Evolutionary conservation across 2,329 filamentous ascomycete genomes (phyloP), one percentile per base, ranked within the genome.

Genomic region (Fusarium pseudograminearum): DNA sequence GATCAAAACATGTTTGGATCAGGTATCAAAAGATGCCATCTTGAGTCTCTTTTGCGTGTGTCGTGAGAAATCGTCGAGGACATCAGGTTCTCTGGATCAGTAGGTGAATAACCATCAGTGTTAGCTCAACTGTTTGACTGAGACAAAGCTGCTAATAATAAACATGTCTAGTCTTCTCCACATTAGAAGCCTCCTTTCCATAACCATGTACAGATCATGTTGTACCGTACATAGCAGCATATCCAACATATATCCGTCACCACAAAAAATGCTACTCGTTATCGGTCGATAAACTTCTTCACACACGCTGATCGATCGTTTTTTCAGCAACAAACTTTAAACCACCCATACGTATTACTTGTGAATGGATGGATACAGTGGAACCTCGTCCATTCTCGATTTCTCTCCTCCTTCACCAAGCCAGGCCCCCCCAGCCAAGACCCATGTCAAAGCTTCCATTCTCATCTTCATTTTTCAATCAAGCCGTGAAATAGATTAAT

Each of bases 391-490:
- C 41, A 22, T 34, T 22, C 31, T 30, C 57, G 18, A 45, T 45
- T 52, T 20, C 18, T 46, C 22, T 40, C 26, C 20, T 46, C 28
- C 40, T 42, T 42, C 40, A 15, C 40, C 40, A 24, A 24, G 14
- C 58, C 14, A 44, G 38, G 50, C 22, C 42, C 28, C 28, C 12
- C 44, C 24, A 44, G 28, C 48, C 36, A 42, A 52, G 46, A 12
- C 30, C 41, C 41, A 46, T 44, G 65, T 61, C 57, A 48, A 52
- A 64, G 64, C 57, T 59, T 53, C 47, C 22, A 51, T 51, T 40
- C 28, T 42, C 61, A 34, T 42, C 46, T 41, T 58, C 26, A 45
- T 30, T 28, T 33, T 57, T 40, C 50, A 38, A 40, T 40, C 20
- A 47, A 36, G 30, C 31, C 40, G 18, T 41, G 20, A 33, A 55